Conservation (phyloP, 805 yeast species). For the Cyberlindnera maclurae region DNA sequence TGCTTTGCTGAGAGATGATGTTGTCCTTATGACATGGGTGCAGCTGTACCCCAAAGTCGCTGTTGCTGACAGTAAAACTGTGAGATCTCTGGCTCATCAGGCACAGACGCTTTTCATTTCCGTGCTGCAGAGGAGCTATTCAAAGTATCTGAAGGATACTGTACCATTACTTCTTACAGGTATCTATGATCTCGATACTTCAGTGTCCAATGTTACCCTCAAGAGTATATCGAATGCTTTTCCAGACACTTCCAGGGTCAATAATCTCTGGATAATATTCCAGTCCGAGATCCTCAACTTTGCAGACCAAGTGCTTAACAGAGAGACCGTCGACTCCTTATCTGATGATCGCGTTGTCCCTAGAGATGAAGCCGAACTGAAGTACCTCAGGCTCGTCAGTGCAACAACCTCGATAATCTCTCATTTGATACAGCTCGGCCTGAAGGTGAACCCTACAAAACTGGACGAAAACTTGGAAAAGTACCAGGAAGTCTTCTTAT, state of each 20-base stretch:
- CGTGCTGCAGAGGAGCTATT: conserved; percentile 45
- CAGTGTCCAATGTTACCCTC: conserved; percentile 46
- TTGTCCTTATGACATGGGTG: conserved; percentile 58
- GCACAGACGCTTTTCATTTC: conserved; percentile 51
- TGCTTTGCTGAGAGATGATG: conserved; percentile 39
- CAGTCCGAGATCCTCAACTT: conserved; percentile 48
- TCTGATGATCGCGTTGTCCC: conserved; percentile 70
- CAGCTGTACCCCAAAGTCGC: conserved; percentile 79
- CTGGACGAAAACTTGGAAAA: conserved; percentile 17
- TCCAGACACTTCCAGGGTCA: conserved; percentile 44
- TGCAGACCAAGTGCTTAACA: conserved; percentile 41
- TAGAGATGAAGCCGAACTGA: conserved; percentile 57
- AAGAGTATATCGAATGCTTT: conserved; percentile 48
- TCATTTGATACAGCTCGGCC: conserved; percentile 23
- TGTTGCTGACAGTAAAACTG: conserved; percentile 59
- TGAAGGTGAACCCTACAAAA: conserved; percentile 14
- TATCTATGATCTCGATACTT: conserved; percentile 57
- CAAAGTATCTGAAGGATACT: conserved; percentile 62
- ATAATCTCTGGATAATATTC: conserved; percentile 56
- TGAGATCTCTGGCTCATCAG: conserved; percentile 57
- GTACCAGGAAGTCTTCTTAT: conserved; percentile 29
- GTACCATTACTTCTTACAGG: conserved; percentile 74
- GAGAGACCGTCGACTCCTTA: conserved; percentile 55
- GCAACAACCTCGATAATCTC: conserved; percentile 44
- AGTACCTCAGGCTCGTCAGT: conserved; percentile 51